Percentiles rank a stretch among this genome's conserved stretches.
Conservation (phyloP, 140 eudicot species). For the Eryngium alpinum region DNA sequence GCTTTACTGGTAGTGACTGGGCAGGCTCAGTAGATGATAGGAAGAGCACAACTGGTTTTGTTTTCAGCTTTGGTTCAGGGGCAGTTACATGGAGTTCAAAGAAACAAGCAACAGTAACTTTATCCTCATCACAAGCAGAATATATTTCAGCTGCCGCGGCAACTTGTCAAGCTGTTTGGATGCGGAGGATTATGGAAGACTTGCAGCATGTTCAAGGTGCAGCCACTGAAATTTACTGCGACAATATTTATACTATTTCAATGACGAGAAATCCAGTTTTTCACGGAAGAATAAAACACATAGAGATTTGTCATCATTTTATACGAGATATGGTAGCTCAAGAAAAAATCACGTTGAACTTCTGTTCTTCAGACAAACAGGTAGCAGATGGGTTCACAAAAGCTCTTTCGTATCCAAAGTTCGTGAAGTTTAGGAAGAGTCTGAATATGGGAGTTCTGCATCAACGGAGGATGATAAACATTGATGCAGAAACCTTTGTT, state of each 20-base stretch:
- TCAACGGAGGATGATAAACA: too few species aligned
- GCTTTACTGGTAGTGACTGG: neutral
- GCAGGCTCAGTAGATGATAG: too few species aligned
- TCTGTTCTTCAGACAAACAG: neutral
- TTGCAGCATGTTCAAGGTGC: neutral
- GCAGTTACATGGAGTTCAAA: neutral
- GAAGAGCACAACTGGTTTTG: neutral
- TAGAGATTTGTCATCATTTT: constrained; percentile 1
- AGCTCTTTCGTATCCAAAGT: too few species aligned
- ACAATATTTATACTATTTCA: neutral
- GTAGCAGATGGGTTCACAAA: neutral
- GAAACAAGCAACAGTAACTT: neutral
- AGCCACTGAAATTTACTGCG: constrained; percentile 2
- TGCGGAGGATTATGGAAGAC: constrained; percentile 2
- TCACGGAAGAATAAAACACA: constrained; percentile 10
- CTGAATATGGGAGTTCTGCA: too few species aligned
- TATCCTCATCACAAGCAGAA: constrained; percentile 6
- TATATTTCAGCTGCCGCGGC: neutral
- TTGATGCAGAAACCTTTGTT: too few species aligned
- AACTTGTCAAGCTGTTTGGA: constrained; percentile 5
- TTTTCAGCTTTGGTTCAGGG: neutral
- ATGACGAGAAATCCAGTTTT: constrained; percentile 2
- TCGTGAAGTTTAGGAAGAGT: too few species aligned
- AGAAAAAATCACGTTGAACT: neutral
- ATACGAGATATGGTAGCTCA: neutral